phyloP scores from a whole-genome alignment of 441 rosid species.

The Bocquillonia castaneifolia region DNA sequence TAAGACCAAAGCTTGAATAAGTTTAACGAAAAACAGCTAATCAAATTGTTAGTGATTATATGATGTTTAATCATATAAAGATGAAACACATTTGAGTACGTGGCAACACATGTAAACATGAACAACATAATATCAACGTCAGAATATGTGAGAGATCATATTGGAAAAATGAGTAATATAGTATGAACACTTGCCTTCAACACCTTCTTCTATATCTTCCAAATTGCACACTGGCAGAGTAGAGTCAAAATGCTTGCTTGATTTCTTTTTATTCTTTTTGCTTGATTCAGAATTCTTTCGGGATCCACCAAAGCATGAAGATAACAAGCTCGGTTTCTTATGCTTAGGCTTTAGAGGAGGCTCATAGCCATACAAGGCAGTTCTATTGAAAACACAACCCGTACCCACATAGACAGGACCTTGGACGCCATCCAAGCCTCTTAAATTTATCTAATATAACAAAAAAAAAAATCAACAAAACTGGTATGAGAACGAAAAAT shows the following conservation, averaged over 20 bases:
- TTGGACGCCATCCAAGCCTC: slow-evolving; percentile 57
- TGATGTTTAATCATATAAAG: not conserved
- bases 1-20: not conserved
- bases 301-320: slow-evolving; percentile 47
- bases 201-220: slow-evolving; percentile 61
- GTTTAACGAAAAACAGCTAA: not conserved
- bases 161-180: not conserved
- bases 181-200: slow-evolving; percentile 36
- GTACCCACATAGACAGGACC: slow-evolving; percentile 65
- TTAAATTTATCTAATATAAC: slow-evolving; percentile 41
- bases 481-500: not conserved
- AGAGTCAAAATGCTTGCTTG: slow-evolving; percentile 46
- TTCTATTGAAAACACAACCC: slow-evolving; percentile 52
- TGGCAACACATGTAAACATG: not conserved
- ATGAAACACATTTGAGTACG: not conserved
- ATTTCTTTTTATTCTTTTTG: slow-evolving; percentile 42
- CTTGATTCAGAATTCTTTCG: slow-evolving; percentile 40
- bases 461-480: not conserved
- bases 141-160: not conserved
- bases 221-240: slow-evolving; percentile 46
- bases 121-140: not conserved
- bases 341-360: slow-evolving; percentile 54
- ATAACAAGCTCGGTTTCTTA: slow-evolving; percentile 37
- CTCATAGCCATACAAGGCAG: slow-evolving; percentile 57
- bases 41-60: not conserved